Percentiles rank a stretch among this genome's conserved stretches.
phyloP scores from a whole-genome alignment of 2,329 filamentous ascomycete species.

The Trichoderma semiorbis region DNA sequence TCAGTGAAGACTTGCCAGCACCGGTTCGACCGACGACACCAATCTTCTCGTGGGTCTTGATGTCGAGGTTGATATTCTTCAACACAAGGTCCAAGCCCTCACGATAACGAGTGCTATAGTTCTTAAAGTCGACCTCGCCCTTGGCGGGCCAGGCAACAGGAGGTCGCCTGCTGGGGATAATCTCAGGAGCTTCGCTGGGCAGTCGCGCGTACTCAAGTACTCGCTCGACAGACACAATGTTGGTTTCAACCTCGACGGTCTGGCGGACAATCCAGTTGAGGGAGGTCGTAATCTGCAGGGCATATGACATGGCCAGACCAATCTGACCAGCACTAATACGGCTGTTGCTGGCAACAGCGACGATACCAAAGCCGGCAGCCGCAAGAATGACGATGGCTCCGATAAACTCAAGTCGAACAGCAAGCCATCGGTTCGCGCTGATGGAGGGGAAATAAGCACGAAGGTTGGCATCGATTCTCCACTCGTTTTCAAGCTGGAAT shows the following conservation, averaged over 20 bases:
- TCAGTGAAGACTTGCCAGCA: constrained; percentile 92
- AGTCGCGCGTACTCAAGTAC: constrained; percentile 92
- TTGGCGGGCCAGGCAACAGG: constrained; percentile 87
- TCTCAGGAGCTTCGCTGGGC: constrained; percentile 90
- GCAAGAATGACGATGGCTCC: constrained; percentile 90
- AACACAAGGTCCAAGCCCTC: constrained; percentile 86
- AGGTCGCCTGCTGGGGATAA: constrained; percentile 82
- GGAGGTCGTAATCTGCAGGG: constrained; percentile 92
- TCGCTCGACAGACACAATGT: constrained; percentile 97
- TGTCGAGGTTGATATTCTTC: constrained; percentile 86
- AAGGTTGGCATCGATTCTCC: constrained; percentile 92
- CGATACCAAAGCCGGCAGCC: constrained; percentile 76
- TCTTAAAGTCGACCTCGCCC: constrained; percentile 84
- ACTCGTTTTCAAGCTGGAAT: constrained; percentile 92
- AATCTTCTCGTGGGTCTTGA: constrained; percentile 97
- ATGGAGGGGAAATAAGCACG: constrained; percentile 95
- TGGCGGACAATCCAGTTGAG: constrained; percentile 99
- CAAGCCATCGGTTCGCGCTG: constrained; percentile 91
- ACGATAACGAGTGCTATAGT: constrained; percentile 92
- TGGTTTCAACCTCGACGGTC: constrained; percentile 99
- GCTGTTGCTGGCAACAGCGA: constrained; percentile 69
- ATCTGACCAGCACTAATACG: constrained; percentile 69
- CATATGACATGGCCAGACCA: constrained; percentile 94
- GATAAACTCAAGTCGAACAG: constrained; percentile 91
- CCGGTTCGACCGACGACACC: constrained; percentile 95